A percentile compares a stretch with the other conserved stretches of the same genome.
Evolutionary conservation across 139 green algal species (phyloP).

Genomic region (Chlorella sp.): DNA sequence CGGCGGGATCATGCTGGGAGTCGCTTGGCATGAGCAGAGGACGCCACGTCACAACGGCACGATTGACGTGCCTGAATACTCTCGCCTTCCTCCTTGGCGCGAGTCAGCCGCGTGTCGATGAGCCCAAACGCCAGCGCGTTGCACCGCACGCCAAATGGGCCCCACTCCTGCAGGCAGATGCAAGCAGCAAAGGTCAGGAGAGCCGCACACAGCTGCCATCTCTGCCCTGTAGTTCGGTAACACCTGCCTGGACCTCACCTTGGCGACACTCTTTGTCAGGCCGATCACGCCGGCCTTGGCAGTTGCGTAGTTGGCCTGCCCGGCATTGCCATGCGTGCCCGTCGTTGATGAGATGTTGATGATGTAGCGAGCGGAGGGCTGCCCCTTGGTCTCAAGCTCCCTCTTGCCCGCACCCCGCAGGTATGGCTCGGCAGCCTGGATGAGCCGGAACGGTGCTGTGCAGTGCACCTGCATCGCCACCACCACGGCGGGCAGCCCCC

Average conservation of each 20-base stretch:
- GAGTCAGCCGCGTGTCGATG: constrained; percentile 71
- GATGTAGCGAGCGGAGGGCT: constrained; percentile 51
- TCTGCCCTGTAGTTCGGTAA: too few species aligned
- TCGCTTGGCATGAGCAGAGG: too few species aligned
- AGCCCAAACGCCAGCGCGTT: constrained; percentile 73
- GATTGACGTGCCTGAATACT: constrained; percentile 50
- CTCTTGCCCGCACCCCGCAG: constrained; percentile 72
- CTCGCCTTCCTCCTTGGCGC: constrained; percentile 48
- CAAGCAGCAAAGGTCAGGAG: too few species aligned
- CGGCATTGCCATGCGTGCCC: constrained; percentile 63
- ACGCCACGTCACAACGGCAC: too few species aligned
- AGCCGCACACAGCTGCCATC: too few species aligned
- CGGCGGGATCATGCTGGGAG: too few species aligned
- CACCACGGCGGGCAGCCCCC: too few species aligned
- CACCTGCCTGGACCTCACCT: too few species aligned
- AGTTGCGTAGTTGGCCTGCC: constrained; percentile 79
- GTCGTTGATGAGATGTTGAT: constrained; percentile 77
- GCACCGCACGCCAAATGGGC: constrained; percentile 70
- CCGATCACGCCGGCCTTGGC: constrained; percentile 86
- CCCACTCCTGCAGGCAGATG: constrained; percentile 71
- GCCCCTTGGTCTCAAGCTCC: constrained; percentile 13
- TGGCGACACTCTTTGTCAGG: constrained; percentile 80
- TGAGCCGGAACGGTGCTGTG: constrained; percentile 74
- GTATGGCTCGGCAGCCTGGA: constrained; percentile 59
- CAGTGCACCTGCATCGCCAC: constrained; percentile 73